Base-by-base conservation (phyloP, 257 asterid species). In the Fraxinus americana region DNA sequence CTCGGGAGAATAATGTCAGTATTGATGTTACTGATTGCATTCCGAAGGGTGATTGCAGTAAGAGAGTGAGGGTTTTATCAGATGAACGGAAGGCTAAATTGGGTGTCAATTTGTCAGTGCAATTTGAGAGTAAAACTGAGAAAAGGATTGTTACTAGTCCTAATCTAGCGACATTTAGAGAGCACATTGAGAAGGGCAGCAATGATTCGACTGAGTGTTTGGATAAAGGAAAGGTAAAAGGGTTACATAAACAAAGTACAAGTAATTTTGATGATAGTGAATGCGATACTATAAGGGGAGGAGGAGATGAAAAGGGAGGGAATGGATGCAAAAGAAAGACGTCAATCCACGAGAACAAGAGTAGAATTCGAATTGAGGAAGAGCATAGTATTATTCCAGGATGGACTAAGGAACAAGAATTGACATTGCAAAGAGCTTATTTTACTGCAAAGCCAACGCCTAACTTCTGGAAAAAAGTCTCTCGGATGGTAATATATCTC, bases 391-490 rank as follows among this genome's bases (percentile, higher is more conserved):
- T 38, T 77, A 75, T 67, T 41, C 78, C 71, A n/a, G 96, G 94
- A 76, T 94, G 98, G 98, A 94, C 86, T 10, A 67, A 75, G 76
- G 90, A 94, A 72, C 97, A 94, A 86, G 98, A 91, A 66, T 11
- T 82, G 77, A 91, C 90, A 2, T 79, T 94, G 81, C 87, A 80
- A 65, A 88, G 81, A 59, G 98, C 98, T 73, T 94, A 92, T 85
- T 91, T 91, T 81, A 82, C 93, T 10, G 92, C 90, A 52, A 92
- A 86, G 86, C 94, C 98, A 29, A 94, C 97, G 3, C 98, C 97
- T 82, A 89, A 81, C 25, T 94, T 94, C 85, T 94, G 98, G 98
- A 94, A 94, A 89, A 85, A 87, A 83, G 97, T 94, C 73, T 86
- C 98, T 30, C 88, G 74, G 87, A 89, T 92, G 98, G 98, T 94